Conservation (phyloP, 345 rosid species). For the Mangifera indica region DNA sequence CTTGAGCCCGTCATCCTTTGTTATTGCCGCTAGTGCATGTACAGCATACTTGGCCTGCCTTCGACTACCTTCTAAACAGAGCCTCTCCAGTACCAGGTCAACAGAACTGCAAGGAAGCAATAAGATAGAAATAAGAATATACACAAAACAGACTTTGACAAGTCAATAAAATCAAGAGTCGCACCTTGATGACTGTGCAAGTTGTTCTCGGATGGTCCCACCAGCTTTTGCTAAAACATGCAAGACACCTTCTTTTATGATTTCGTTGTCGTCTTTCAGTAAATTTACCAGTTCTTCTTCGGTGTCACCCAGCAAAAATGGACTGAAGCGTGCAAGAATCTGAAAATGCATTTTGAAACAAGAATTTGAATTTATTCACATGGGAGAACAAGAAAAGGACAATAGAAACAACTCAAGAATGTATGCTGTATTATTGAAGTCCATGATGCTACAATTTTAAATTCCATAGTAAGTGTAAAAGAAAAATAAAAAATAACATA, state of each 20-base stretch:
- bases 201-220: constrained; percentile 90
- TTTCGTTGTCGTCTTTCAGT: constrained; percentile 84
- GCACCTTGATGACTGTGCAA: constrained; percentile 75
- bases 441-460: not conserved
- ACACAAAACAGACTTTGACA: constrained; percentile 15
- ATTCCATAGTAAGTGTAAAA: too few relatives aligned
- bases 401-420: not conserved
- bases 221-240: constrained; percentile 96
- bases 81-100: constrained; percentile 86
- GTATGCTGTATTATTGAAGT: not conserved
- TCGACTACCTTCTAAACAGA: constrained; percentile 93
- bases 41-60: constrained; percentile 97
- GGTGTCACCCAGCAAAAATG: constrained; percentile 69
- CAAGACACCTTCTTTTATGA: constrained; percentile 82
- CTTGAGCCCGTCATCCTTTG: constrained; percentile 94
- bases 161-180: constrained; percentile 24
- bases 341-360: constrained; percentile 34
- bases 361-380: not conserved
- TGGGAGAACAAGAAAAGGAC: not conserved
- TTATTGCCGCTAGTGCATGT: constrained; percentile 94
- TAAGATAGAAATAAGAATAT: constrained; percentile 28
- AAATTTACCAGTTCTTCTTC: constrained; percentile 79
- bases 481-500: not conserved
- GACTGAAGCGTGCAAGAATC: constrained; percentile 86
- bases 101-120: constrained; percentile 62